Percentiles rank a stretch among this genome's conserved stretches.
Conservation (phyloP, 176 grass and related monocot genomes). For the Musa beccarii region DNA sequence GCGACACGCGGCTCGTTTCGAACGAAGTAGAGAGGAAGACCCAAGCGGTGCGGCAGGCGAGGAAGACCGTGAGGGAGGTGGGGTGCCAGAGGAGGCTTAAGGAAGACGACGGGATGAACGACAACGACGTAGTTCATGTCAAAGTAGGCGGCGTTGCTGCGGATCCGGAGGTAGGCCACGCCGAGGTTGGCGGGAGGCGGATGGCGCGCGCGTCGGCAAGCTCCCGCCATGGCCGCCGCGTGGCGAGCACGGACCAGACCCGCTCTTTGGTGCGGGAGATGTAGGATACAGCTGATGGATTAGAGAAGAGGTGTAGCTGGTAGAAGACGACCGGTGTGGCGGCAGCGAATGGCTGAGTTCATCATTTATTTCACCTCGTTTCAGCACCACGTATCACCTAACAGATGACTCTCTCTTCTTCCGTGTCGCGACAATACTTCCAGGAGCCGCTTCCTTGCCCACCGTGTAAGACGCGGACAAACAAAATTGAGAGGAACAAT, state of each 20-base stretch:
- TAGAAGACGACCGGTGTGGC: no score
- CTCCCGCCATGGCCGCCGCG: constrained; percentile 74
- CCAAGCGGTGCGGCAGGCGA: no score
- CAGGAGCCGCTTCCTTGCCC: no score
- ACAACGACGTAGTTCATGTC: constrained; percentile 92
- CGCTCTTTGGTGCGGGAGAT: constrained; percentile 80
- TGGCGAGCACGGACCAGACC: constrained; percentile 50
- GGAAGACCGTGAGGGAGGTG: constrained; percentile 66
- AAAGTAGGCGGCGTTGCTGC: constrained; percentile 54
- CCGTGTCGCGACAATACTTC: no score
- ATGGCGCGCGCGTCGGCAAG: constrained; percentile 35
- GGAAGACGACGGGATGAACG: constrained; percentile 44
- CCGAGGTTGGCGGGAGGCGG: constrained; percentile 46
- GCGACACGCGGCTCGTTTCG: constrained; percentile 58
- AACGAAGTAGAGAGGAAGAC: constrained; percentile 51
- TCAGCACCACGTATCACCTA: no score
- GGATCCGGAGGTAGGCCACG: constrained; percentile 69
- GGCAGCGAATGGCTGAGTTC: no score
- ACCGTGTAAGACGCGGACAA: no score
- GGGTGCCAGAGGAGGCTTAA: constrained; percentile 82
- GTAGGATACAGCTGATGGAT: constrained; percentile 13
- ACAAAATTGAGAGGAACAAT: no score
- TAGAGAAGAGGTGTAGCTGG: no score
- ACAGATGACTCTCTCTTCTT: no score
- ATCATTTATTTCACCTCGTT: no score